Conservation (phyloP, 1,284 basidiomycete species). For the Papiliotrema nemorosa region DNA sequence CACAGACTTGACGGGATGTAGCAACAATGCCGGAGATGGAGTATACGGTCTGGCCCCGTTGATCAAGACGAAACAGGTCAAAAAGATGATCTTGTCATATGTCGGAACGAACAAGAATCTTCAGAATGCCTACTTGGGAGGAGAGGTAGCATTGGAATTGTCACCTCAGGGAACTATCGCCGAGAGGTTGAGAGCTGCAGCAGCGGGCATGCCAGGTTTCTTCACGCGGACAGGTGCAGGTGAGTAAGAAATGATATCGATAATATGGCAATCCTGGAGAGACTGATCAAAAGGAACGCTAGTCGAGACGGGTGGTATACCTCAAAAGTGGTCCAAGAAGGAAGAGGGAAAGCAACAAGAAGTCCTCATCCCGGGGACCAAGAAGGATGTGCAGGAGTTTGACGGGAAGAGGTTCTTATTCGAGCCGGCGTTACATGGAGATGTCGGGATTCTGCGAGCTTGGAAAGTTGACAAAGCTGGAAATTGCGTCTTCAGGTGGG, state of each 20-base stretch:
- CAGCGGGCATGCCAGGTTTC: constrained; percentile 93
- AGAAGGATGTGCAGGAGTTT: constrained; percentile 76
- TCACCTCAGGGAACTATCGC: constrained; percentile 89
- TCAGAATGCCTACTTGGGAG: constrained; percentile 66
- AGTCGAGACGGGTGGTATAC: constrained; percentile 68
- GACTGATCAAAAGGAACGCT: constrained; percentile 56
- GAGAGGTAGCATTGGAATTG: constrained; percentile 78
- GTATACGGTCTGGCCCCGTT: constrained; percentile 75
- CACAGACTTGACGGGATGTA: constrained; percentile 70
- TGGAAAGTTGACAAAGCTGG: constrained; percentile 94
- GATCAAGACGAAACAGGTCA: constrained; percentile 66
- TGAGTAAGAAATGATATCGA: constrained; percentile 12
- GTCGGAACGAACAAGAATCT: constrained; percentile 61
- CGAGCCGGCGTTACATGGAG: constrained; percentile 80
- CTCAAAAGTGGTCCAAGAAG: constrained; percentile 44
- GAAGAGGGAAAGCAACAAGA: constrained; percentile 38
- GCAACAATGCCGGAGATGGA: constrained; percentile 80
- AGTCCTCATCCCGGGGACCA: constrained; percentile 65
- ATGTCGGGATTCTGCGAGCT: constrained; percentile 84
- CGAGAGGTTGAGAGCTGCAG: constrained; percentile 86
- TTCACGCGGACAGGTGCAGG: constrained; percentile 89
- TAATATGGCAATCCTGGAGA: constrained; percentile 17
- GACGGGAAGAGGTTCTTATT: constrained; percentile 79
- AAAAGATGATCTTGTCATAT: constrained; percentile 82
- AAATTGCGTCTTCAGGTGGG: constrained; percentile 76